Percentiles rank a stretch among this genome's conserved stretches.
These are phyloP conservation scores for Aspergillus caelatus DNA, from an alignment of 2,329 filamentous ascomycete genomes.

Conservation along the genomic window DNA sequence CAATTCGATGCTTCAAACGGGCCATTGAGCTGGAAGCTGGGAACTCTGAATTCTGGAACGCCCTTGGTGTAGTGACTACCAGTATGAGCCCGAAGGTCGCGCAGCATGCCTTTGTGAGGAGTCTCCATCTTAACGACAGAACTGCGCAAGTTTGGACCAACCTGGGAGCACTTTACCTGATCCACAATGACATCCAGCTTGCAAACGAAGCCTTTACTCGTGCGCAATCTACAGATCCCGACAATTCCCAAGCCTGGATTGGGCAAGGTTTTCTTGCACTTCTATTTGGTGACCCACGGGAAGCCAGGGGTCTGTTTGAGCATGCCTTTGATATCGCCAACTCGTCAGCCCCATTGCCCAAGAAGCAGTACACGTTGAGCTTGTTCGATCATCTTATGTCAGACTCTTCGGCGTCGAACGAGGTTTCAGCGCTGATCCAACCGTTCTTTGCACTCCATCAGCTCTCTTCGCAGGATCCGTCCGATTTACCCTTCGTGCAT, in stretches of 20 bases:
- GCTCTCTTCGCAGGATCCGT: slow-evolving; percentile 69
- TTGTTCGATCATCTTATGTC: slow-evolving; percentile 79
- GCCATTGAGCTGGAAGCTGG: slow-evolving; percentile 94
- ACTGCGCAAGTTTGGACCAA: slow-evolving; percentile 89
- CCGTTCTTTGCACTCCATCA: slow-evolving; percentile 89
- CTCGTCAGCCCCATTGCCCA: slow-evolving; percentile 71
- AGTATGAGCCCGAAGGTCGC: slow-evolving; percentile 82
- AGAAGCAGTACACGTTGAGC: slow-evolving; percentile 77
- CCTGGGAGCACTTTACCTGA: slow-evolving; percentile 79
- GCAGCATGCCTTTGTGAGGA: slow-evolving; percentile 91
- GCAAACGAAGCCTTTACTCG: slow-evolving; percentile 88
- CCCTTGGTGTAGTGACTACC: slow-evolving; percentile 87
- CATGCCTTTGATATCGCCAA: slow-evolving; percentile 93
- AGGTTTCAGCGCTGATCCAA: slow-evolving; percentile 70
- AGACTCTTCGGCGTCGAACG: slow-evolving; percentile 54
- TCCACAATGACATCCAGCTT: slow-evolving; percentile 81
- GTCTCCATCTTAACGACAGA: slow-evolving; percentile 87
- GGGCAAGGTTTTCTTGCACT: slow-evolving; percentile 87
- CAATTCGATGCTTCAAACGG: slow-evolving; percentile 89
- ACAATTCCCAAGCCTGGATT: slow-evolving; percentile 90
- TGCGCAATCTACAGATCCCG: slow-evolving; percentile 91
- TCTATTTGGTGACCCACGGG: slow-evolving; percentile 70
- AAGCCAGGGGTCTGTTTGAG: slow-evolving; percentile 83
- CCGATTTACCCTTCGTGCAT: slow-evolving; percentile 73
- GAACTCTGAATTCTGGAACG: slow-evolving; percentile 97